Conservation (phyloP, 2,329 filamentous ascomycete species). For the Cryphonectria parasitica region DNA sequence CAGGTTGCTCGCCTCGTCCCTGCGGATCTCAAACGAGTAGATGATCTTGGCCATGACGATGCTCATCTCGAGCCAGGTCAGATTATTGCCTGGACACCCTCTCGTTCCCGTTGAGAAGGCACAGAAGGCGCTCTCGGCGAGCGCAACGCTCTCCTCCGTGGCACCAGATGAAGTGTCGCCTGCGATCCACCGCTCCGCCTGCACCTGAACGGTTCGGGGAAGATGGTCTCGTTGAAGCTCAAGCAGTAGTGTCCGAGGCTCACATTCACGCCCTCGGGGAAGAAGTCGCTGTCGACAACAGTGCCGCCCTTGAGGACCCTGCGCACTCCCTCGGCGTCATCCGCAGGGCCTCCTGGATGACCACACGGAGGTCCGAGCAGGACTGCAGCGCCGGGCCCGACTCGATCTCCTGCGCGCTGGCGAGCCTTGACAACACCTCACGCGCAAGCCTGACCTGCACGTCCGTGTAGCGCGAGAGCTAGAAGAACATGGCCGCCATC, state of each 20-base stretch:
- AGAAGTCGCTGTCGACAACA: slow-evolving; percentile 22
- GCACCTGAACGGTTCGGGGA: slow-evolving; percentile 19
- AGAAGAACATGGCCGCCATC: slow-evolving; percentile 26
- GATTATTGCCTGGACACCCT: slow-evolving; percentile 19
- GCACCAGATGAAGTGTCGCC: slow-evolving; percentile 12
- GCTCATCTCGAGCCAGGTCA: slow-evolving; percentile 6
- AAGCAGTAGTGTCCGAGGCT: slow-evolving; percentile 23
- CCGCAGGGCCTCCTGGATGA: slow-evolving; percentile 38
- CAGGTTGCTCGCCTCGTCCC: slow-evolving; percentile 14
- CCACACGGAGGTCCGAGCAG: slow-evolving; percentile 34
- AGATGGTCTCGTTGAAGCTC: slow-evolving; percentile 22
- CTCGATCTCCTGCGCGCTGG: slow-evolving; percentile 28
- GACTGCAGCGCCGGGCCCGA: slow-evolving; percentile 16
- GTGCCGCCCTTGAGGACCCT: slow-evolving; percentile 19
- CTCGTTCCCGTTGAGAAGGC: slow-evolving; percentile 20
- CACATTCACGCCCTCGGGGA: slow-evolving; percentile 20
- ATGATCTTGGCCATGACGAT: slow-evolving; percentile 25
- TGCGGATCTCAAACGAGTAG: slow-evolving; percentile 13
- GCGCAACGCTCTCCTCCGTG: slow-evolving; percentile 16
- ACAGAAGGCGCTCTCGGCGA: slow-evolving; percentile 21
- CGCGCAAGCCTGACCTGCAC: slow-evolving; percentile 18
- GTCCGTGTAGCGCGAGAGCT: slow-evolving; percentile 24
- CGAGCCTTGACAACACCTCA: slow-evolving; percentile 27
- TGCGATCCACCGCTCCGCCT: slow-evolving; percentile 23
- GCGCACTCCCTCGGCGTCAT: slow-evolving; percentile 31